Percentiles rank a stretch among this genome's conserved stretches.
These are phyloP conservation scores for Scedosporium minutisporum DNA, from an alignment of 2,329 filamentous ascomycete species.

Conservation along the genomic window DNA sequence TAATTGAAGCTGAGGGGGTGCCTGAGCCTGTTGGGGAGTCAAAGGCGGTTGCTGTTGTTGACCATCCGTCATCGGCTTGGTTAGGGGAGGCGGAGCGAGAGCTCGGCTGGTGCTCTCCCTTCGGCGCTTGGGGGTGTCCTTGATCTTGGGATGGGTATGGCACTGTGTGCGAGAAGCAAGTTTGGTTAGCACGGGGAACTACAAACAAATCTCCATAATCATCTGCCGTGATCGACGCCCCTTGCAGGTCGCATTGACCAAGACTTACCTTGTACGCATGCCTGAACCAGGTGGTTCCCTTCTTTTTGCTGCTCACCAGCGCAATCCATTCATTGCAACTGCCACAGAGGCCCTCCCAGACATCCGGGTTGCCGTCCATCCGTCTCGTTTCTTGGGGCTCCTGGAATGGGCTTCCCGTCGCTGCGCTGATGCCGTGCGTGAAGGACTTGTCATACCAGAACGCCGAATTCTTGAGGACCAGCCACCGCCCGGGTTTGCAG, in stretches of 20 bases:
- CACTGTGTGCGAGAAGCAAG: slow-evolving; percentile 34
- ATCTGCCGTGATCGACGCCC: neutral
- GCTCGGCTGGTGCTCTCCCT: slow-evolving; percentile 46
- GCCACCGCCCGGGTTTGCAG: slow-evolving; percentile 77
- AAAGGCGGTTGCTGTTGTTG: slow-evolving; percentile 16
- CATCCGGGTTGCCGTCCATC: slow-evolving; percentile 71
- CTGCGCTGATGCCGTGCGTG: slow-evolving; percentile 75
- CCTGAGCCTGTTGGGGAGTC: slow-evolving; percentile 29
- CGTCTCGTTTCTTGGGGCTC: slow-evolving; percentile 65
- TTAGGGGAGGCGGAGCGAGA: slow-evolving; percentile 30
- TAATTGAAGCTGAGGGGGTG: neutral
- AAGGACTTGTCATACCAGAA: slow-evolving; percentile 94
- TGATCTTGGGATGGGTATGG: slow-evolving; percentile 62
- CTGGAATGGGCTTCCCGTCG: slow-evolving; percentile 69
- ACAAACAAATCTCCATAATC: neutral
- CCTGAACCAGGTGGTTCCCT: slow-evolving; percentile 85
- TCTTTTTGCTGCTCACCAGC: slow-evolving; percentile 77
- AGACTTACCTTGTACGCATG: slow-evolving; percentile 72
- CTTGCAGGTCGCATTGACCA: neutral
- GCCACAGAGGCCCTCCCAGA: slow-evolving; percentile 71
- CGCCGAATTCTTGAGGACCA: slow-evolving; percentile 80
- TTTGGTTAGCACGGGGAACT: slow-evolving; percentile 12
- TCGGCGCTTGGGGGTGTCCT: slow-evolving; percentile 59
- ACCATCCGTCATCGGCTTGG: slow-evolving; percentile 38
- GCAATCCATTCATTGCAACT: slow-evolving; percentile 75